These are phyloP conservation scores for Cryphonectria naterciae DNA, from an alignment of 2,329 filamentous ascomycete species.

Conservation along the genomic window DNA sequence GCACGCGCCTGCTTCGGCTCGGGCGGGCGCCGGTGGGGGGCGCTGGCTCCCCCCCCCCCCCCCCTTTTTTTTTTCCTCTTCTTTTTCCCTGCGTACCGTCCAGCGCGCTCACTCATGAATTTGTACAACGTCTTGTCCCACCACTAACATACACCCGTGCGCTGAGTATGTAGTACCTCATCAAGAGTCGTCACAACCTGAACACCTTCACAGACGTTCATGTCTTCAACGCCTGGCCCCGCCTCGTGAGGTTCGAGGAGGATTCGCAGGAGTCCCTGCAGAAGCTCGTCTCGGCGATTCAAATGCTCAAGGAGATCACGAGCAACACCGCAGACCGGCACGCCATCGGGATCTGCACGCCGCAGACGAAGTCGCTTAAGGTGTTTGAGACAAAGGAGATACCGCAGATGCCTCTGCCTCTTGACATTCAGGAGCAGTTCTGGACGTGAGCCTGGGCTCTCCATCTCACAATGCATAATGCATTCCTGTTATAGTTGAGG, in stretches of 20 bases:
- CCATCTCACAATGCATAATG: background rate
- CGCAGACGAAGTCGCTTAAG: constrained; percentile 11
- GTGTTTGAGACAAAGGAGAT: constrained; percentile 8
- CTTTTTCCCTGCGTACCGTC: too few species aligned
- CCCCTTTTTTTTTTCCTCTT: too few species aligned
- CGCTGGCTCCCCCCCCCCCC: too few species aligned
- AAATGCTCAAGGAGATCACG: constrained; percentile 12
- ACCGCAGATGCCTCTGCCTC: constrained; percentile 10
- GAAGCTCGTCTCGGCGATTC: constrained; percentile 23
- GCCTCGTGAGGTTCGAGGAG: constrained; percentile 14
- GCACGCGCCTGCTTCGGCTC: too few species aligned
- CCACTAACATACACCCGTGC: background rate
- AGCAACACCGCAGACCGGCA: constrained; percentile 10
- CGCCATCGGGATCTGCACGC: constrained; percentile 15
- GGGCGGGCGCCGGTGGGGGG: too few species aligned
- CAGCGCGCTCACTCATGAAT: too few species aligned
- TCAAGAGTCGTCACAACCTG: background rate
- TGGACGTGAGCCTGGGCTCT: background rate
- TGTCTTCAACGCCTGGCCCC: background rate
- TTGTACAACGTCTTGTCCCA: background rate
- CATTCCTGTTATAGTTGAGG: background rate
- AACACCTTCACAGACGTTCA: constrained; percentile 10
- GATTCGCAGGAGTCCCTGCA: constrained; percentile 4
- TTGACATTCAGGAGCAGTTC: constrained; percentile 13
- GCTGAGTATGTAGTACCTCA: constrained; percentile 2